Evolutionary conservation across 176 grass and related monocot species (phyloP), one percentile per base, ranked within the genome.

Genomic region (Miscanthus lutarioriparius): DNA sequence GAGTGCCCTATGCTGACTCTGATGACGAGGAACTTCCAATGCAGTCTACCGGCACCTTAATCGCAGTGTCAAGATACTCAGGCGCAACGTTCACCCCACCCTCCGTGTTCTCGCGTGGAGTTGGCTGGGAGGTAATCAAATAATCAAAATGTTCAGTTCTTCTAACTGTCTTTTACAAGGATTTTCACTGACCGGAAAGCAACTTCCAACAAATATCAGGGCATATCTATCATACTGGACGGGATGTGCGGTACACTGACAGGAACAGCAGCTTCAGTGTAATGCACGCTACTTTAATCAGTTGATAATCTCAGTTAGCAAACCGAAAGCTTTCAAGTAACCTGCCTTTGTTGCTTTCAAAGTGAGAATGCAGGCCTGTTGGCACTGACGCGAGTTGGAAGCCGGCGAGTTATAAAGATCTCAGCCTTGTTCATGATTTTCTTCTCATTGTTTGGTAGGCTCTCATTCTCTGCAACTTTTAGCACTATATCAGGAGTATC

Each of bases 211-310:
- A 47, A 4, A 59, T 80, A 77, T 25, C 83, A 99, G 96, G 93
- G 93, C 74, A 90, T 99, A 88, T 94, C 89, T n/a, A 93, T 92
- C 67, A 87, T 98, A 82, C 76, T 99, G 75, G 86, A 94, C 62
- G 96, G 96, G 56, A 22, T 99, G 80, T 94, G 92, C 66, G 96
- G 96, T 64, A 92, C 96, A 64, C 75, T 91, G 84, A 87, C 90
- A 80, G 96, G 96, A 63, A 89, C 96, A 28, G 86, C 93, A 79
- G 91, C 93, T 85, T 95, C 96, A 87, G 91, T 94, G 96, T 99
- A 96, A 91, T 73, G 66, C 74, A 10, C 72, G 71, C 64, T 61
- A 84, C 54, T 73, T 36, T 25, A 33, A 10, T 33, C 40, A 25
- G 62, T 43, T 71, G 26, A 87, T 10, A 32, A 53, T 66, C 19